A percentile compares a stretch with the other conserved stretches of the same genome.
phyloP scores from a whole-genome alignment of 345 rosid genomes.

The Cochlearia excelsa region DNA sequence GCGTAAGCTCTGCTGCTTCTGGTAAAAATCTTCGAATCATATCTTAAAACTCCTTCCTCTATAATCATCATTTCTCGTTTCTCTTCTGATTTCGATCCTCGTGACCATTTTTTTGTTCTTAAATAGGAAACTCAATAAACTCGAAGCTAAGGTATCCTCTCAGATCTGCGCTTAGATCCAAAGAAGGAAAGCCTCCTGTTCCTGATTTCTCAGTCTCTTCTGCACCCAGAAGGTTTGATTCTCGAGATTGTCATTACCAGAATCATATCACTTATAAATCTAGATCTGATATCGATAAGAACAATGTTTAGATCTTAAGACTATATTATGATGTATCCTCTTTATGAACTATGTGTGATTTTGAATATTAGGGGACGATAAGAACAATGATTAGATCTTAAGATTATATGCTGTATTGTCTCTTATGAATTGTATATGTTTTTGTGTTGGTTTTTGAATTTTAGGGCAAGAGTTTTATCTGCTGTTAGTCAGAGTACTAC shows the following conservation, averaged over 20 bases:
- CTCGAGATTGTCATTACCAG: not conserved
- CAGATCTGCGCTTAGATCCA: constrained; percentile 65
- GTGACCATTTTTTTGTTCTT: not conserved
- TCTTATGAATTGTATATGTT: not conserved
- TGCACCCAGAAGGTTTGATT: constrained; percentile 17
- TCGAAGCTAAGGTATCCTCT: constrained; percentile 73
- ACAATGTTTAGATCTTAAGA: too few relatives aligned
- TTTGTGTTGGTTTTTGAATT: constrained; percentile 4
- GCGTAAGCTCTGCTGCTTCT: constrained; percentile 39
- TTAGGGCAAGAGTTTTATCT: constrained; percentile 48
- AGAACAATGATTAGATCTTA: too few relatives aligned
- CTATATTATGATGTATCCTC: too few relatives aligned
- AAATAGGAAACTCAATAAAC: constrained; percentile 44
- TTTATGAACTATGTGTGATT: too few relatives aligned
- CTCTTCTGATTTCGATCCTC: not conserved
- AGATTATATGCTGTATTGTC: too few relatives aligned
- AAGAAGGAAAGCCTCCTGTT: constrained; percentile 54
- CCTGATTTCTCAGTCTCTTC: constrained; percentile 47
- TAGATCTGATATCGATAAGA: constrained; percentile 9
- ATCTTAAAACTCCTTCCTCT: not conserved
- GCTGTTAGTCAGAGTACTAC: constrained; percentile 71
- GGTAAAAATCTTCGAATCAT: constrained; percentile 34
- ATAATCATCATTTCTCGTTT: constrained; percentile 1
- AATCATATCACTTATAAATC: not conserved
- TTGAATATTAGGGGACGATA: too few relatives aligned